Evolutionary conservation across 2,329 filamentous ascomycete species (phyloP), one percentile per base, ranked within the genome.

Genomic region (Paraphoma chrysanthemicola): DNA sequence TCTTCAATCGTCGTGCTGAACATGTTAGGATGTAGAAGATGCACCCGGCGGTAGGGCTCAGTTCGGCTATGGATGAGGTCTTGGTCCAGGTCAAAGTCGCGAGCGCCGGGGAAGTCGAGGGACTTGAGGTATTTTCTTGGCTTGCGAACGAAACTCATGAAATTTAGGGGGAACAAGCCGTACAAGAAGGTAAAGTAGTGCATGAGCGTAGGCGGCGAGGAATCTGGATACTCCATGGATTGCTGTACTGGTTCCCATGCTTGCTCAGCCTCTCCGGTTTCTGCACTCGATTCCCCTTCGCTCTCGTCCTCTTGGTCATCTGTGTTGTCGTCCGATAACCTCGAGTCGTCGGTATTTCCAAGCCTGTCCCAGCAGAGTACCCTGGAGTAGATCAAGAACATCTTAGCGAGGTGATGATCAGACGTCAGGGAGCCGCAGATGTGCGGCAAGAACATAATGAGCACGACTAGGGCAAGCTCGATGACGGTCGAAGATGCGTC

Each of bases 81-180:
- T 31, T 91, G 90, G 64, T 94, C 89, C 2, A 94, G 84, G 68
- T 93, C 90, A 43, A 94, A 85, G 52, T 91, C 89, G 60, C 93
- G 89, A 1, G 88, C 85, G 47, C 88, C 86, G 4, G 85, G 82
- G 31, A 88, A 89, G 61, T 91, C 86, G 41, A 89, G 86, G 67
- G 90, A 88, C 45, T 91, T 88, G 9, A 95, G 80, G 69, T 90
- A 94, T 61, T 89, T 86, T 64, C 92, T 87, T 3, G 91, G 91
- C 69, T 94, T 94, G 54, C 91, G 86, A 59, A 95, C 90, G 71
- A 94, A 95, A 74, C 89, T 90, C 86, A 92, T 90, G 66, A 95
- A 92, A 72, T 94, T 94, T 69, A 94, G 86, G 1, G 91, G 91
- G 62, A 94, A 95, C 4, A 95, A 79, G 0, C 91, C 92, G 65